phyloP scores from a whole-genome alignment of 306 rosid species.

The Carpinus viminea region DNA sequence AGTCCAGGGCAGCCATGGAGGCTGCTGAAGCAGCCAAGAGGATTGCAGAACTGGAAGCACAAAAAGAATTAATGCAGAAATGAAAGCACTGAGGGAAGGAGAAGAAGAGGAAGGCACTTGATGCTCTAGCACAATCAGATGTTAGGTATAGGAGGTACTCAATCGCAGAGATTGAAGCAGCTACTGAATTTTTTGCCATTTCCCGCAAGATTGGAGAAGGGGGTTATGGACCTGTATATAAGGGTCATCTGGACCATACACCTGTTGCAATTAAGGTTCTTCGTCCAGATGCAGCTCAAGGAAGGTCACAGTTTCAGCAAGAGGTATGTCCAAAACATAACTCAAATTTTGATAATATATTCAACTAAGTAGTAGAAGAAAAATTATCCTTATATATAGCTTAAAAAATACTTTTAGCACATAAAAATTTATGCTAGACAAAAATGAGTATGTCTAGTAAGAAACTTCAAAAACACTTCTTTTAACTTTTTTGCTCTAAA shows the following conservation, averaged over 20 bases:
- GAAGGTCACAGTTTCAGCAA: constrained; percentile 83
- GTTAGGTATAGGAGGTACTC: constrained; percentile 74
- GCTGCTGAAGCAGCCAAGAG: constrained; percentile 87
- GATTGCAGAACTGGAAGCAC: constrained; percentile 82
- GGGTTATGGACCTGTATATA: constrained; percentile 92
- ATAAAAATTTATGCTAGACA: too few species aligned
- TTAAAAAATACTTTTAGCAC: too few species aligned
- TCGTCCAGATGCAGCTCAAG: constrained; percentile 95
- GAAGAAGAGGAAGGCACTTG: constrained; percentile 64
- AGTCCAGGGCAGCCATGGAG: constrained; percentile 86
- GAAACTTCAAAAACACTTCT: too few species aligned
- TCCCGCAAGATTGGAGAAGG: constrained; percentile 95
- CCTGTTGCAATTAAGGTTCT: constrained; percentile 87
- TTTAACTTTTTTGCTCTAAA: too few species aligned
- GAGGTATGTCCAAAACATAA: constrained; percentile 57
- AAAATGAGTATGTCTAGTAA: too few species aligned
- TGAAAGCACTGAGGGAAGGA: constrained; percentile 69
- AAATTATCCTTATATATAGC: too few species aligned
- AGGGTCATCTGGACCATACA: constrained; percentile 75
- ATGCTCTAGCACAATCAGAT: constrained; percentile 51
- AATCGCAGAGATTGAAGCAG: constrained; percentile 83
- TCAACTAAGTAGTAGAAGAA: too few species aligned
- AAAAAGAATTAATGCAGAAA: constrained; percentile 74
- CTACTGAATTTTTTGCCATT: constrained; percentile 62
- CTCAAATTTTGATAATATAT: not conserved